Conservation (phyloP, 2,329 filamentous ascomycete species). For the Tolypocladium tundrense region DNA sequence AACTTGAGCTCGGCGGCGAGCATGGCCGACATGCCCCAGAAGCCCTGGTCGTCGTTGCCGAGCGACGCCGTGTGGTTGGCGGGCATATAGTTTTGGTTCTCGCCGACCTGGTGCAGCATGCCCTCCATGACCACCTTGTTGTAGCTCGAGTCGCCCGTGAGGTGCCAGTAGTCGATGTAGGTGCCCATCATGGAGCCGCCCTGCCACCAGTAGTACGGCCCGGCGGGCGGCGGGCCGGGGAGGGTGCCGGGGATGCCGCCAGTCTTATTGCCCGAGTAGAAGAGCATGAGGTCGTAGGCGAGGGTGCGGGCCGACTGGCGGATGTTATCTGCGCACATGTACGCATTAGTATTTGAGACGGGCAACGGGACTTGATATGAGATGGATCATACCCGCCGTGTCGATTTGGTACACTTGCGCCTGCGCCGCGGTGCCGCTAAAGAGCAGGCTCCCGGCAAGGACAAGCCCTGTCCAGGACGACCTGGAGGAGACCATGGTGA, state of each 20-base stretch:
- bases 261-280: conserved; percentile 39
- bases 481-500: not conserved
- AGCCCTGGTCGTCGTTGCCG: conserved; percentile 62
- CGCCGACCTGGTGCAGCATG: conserved; percentile 49
- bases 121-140: conserved; percentile 47
- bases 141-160: conserved; percentile 54
- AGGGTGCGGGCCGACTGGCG: conserved; percentile 33
- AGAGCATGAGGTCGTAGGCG: conserved; percentile 39
- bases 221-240: conserved; percentile 38
- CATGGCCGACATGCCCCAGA: conserved; percentile 61
- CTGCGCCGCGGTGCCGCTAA: conserved; percentile 10
- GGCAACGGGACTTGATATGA: not conserved
- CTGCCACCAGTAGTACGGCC: conserved; percentile 68
- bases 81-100: conserved; percentile 48
- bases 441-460: conserved; percentile 1
- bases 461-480: not conserved
- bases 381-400: conserved; percentile 14
- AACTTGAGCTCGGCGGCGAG: conserved; percentile 56
- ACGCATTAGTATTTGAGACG: too few species aligned
- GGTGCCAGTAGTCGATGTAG: conserved; percentile 60
- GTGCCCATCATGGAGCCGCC: conserved; percentile 59
- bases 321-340: conserved; percentile 29
- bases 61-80: conserved; percentile 46
- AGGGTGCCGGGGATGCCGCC: conserved; percentile 46
- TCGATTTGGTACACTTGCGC: conserved; percentile 20